A percentile compares a stretch with the other conserved stretches of the same genome.
Conservation (phyloP, 352 stramenopile genomes). For the Globisporangium viniferum region DNA sequence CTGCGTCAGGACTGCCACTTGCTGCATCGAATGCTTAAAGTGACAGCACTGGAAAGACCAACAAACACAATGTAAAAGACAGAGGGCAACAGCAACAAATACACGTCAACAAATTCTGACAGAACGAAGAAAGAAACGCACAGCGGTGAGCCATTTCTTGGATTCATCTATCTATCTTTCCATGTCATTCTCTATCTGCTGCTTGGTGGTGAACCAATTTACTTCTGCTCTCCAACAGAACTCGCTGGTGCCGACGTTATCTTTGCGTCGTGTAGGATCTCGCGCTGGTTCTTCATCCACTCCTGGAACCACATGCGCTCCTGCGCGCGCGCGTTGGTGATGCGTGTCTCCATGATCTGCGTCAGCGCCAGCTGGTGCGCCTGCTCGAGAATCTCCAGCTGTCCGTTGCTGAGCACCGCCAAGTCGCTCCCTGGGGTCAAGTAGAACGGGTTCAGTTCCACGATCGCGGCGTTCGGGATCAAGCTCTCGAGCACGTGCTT, state of each 20-base stretch:
- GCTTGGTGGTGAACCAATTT: background rate
- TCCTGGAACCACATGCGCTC: slow-evolving; percentile 70
- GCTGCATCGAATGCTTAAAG: background rate
- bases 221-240: background rate
- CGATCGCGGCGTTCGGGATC: slow-evolving; percentile 32
- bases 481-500: slow-evolving; percentile 34
- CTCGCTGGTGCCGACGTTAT: slow-evolving; percentile 15
- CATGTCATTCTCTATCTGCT: background rate
- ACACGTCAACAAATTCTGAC: background rate
- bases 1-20: background rate
- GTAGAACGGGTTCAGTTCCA: slow-evolving; percentile 45
- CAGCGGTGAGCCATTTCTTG: background rate
- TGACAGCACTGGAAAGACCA: background rate
- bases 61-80: background rate
- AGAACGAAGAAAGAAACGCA: background rate
- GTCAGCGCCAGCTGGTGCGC: slow-evolving; percentile 54
- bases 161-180: background rate
- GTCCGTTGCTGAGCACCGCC: slow-evolving; percentile 55
- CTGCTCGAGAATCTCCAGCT: slow-evolving; percentile 71
- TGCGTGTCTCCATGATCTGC: slow-evolving; percentile 57
- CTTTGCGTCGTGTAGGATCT: slow-evolving; percentile 43
- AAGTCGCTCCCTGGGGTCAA: slow-evolving; percentile 53
- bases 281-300: slow-evolving; percentile 69
- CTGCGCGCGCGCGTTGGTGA: slow-evolving; percentile 50
- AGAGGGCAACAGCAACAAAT: background rate